phyloP scores from a whole-genome alignment of 257 asterid genomes.

The Pogostemon cablin region DNA sequence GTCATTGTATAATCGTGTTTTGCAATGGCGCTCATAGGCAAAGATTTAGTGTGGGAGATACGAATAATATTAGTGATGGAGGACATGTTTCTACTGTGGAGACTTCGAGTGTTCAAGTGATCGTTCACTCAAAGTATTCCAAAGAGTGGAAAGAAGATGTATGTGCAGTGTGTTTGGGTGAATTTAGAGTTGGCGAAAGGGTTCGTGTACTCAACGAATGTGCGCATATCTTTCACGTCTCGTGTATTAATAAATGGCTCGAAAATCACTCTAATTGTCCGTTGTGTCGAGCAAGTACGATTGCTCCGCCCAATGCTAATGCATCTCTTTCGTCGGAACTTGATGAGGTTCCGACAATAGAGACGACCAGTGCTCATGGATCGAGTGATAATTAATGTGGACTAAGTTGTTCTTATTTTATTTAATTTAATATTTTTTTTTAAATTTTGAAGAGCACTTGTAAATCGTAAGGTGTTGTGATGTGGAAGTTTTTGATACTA shows the following conservation, averaged over 20 bases:
- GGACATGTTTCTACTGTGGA: background rate
- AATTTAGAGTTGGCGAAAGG: constrained; percentile 38
- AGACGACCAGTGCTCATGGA: background rate
- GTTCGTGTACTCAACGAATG: constrained; percentile 45
- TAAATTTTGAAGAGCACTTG: background rate
- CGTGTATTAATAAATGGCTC: constrained; percentile 56
- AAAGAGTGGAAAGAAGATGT: constrained; percentile 41
- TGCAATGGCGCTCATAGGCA: constrained; percentile 12
- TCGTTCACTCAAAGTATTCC: constrained; percentile 35
- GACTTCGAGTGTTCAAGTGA: constrained; percentile 35
- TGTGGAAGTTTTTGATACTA: background rate
- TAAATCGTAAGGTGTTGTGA: background rate
- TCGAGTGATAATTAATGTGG: background rate
- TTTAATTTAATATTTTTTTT: too few species aligned
- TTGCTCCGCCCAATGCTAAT: constrained; percentile 24
- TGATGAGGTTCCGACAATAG: background rate
- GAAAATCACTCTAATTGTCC: constrained; percentile 55
- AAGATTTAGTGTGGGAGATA: background rate
- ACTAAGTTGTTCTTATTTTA: too few species aligned
- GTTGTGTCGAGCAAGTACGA: constrained; percentile 50
- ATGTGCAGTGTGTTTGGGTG: constrained; percentile 53
- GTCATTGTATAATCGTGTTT: constrained; percentile 39
- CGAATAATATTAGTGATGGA: background rate
- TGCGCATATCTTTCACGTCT: constrained; percentile 40
- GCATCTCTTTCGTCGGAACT: background rate